Conservation (phyloP, 2,329 filamentous ascomycete species). For the Dactylellina haptotyla region DNA sequence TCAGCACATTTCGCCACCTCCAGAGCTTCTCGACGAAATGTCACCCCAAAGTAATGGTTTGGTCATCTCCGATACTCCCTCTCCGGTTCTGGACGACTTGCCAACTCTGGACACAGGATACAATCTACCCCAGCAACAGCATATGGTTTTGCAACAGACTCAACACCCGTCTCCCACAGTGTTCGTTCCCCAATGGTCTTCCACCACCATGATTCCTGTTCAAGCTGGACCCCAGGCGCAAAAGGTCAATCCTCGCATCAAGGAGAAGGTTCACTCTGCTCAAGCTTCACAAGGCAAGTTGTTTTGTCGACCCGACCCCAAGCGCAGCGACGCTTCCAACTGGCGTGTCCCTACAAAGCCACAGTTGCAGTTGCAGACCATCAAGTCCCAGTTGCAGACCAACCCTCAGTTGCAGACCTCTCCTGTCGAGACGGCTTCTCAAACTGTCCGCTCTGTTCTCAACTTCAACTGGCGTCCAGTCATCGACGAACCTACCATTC, state of each 20-base stretch:
- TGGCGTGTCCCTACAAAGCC: constrained; percentile 32
- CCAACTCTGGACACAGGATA: constrained; percentile 45
- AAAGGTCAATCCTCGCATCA: not conserved
- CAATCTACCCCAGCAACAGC: not conserved
- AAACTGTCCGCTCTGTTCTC: constrained; percentile 35
- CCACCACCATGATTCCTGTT: constrained; percentile 11
- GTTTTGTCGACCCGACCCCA: constrained; percentile 36
- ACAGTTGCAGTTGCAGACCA: not conserved
- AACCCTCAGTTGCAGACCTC: not conserved
- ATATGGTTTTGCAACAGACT: not conserved
- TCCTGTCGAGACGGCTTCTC: not conserved
- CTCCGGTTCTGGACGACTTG: constrained; percentile 45
- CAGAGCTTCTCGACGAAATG: constrained; percentile 7
- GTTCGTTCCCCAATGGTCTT: constrained; percentile 21
- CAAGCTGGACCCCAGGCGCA: not conserved
- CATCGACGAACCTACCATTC: constrained; percentile 7
- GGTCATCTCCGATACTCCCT: constrained; percentile 38
- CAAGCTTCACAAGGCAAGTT: constrained; percentile 17
- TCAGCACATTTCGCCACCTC: constrained; percentile 40
- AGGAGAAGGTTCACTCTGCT: constrained; percentile 7
- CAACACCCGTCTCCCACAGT: constrained; percentile 9
- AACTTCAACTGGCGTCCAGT: constrained; percentile 50
- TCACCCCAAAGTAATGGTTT: constrained; percentile 19
- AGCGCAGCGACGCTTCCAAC: constrained; percentile 38
- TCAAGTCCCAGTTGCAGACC: not conserved